These are phyloP conservation scores for Eucalyptus albens DNA, from an alignment of 345 rosid species.

Conservation along the genomic window DNA sequence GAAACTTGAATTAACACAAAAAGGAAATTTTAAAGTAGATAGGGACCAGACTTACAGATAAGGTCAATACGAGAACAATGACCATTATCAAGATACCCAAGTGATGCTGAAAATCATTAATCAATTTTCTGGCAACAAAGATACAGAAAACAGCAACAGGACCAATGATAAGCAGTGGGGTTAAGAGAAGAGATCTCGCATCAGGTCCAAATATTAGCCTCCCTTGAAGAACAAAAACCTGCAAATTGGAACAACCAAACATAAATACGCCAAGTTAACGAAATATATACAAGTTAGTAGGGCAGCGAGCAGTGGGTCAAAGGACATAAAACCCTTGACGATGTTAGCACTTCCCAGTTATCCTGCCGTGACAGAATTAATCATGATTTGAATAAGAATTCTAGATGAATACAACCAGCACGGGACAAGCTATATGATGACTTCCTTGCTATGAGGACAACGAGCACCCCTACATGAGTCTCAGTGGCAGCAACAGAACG, in stretches of 20 bases:
- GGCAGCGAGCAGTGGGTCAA: neutral
- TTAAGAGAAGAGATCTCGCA: conserved; percentile 50
- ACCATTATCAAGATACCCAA: conserved; percentile 57
- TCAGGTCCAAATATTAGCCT: conserved; percentile 97
- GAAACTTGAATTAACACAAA: neutral
- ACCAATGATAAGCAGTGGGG: conserved; percentile 55
- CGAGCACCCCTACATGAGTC: neutral
- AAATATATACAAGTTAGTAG: neutral
- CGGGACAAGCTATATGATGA: neutral
- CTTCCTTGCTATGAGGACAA: neutral
- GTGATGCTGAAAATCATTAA: conserved; percentile 58
- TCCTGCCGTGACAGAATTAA: neutral
- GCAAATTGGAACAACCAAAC: conserved; percentile 1
- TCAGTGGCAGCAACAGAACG: neutral
- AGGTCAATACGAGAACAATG: conserved; percentile 21
- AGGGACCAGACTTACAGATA: conserved; percentile 33
- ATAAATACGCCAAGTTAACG: neutral
- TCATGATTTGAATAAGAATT: neutral
- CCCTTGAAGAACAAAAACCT: conserved; percentile 66
- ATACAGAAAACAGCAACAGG: conserved; percentile 69
- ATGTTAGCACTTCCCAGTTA: neutral
- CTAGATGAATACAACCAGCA: neutral
- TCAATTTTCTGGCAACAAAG: conserved; percentile 61
- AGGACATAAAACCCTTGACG: neutral
- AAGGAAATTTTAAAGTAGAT: neutral